Percentiles rank a stretch among this genome's conserved stretches.
Conservation (phyloP, 2,329 filamentous ascomycete species). For the Penicillium glabrum region DNA sequence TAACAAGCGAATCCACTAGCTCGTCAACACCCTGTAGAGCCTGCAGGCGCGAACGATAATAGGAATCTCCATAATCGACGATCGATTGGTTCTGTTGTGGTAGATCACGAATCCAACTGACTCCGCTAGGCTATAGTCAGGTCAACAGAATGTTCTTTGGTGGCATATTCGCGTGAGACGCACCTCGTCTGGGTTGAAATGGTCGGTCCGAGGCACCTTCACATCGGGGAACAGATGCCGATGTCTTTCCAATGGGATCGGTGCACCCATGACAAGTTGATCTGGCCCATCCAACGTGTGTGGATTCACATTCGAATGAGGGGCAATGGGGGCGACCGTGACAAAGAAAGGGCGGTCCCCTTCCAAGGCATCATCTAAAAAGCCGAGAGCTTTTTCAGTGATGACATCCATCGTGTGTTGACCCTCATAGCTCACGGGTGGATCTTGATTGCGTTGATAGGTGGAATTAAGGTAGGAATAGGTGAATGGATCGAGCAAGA, state of each 20-base stretch:
- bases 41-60: slow-evolving; percentile 51
- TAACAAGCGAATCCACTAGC: slow-evolving; percentile 49
- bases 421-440: slow-evolving; percentile 56
- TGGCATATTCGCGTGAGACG: slow-evolving; percentile 5
- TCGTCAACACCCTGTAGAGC: slow-evolving; percentile 57
- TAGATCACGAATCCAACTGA: slow-evolving; percentile 48
- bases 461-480: slow-evolving; percentile 68
- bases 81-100: slow-evolving; percentile 47
- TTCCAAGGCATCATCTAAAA: slow-evolving; percentile 61
- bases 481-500: slow-evolving; percentile 51
- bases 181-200: slow-evolving; percentile 66
- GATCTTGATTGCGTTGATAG: slow-evolving; percentile 60
- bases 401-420: slow-evolving; percentile 61
- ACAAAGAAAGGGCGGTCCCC: slow-evolving; percentile 65
- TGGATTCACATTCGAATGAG: slow-evolving; percentile 60
- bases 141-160: background rate
- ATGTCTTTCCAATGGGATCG: slow-evolving; percentile 62
- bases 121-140: slow-evolving; percentile 38
- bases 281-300: slow-evolving; percentile 21
- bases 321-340: slow-evolving; percentile 64
- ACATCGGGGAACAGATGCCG: slow-evolving; percentile 60
- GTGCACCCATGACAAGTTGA: slow-evolving; percentile 44
- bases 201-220: slow-evolving; percentile 60
- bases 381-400: slow-evolving; percentile 57
- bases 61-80: slow-evolving; percentile 54